Base-by-base conservation (phyloP, 768 basidiomycete genomes). In the Hydnum rufescens region DNA sequence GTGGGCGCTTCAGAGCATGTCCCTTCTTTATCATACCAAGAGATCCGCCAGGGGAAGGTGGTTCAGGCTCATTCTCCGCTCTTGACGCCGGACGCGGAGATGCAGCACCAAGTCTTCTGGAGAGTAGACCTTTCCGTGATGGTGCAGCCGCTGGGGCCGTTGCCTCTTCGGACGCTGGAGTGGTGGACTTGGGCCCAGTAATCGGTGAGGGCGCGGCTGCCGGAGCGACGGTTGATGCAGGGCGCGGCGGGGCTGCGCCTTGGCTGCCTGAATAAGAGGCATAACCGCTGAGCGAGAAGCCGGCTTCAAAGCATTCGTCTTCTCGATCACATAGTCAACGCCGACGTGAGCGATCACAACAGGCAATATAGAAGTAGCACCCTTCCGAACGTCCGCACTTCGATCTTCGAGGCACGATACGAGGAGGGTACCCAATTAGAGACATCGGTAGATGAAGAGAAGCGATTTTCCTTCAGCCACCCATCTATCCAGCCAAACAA, bases 401-500 rank as follows among this genome's bases (percentile, higher is more conserved):
- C 89, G 77, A 64, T 99, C 95, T 61, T 99, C 95, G 31, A 99
- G 73, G 55, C 77, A 89, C 2, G 73, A 64, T 18, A 99, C 73
- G 26, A 85, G 64, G 1, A 76, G 70, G 71, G 61, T 4, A 74
- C 74, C 74, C 89, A 80, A 32, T 71, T 66, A 39, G 72, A 72
- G 16, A 97, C 67, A 61, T 97, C 93, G 18, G 81, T 63, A 5
- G 70, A 60, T 1, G 74, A 55, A 3, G 71, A 54, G 1, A 75
- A 67, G 23, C 74, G 71, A 43, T 79, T 74, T 31, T 75, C 75
- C 57, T 77, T 81, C 64, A 86, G 74, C 76, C 78, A 82, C 54
- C 82, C 85, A 3, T 71, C 74, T 46, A 88, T 66, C 89, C 89
- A 93, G 43, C 72, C 72, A 47, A 90, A 64, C 5, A 93, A 65